These are phyloP conservation scores for Daldinia loculata DNA, from an alignment of 495 filamentous ascomycete genomes.

Conservation along the genomic window DNA sequence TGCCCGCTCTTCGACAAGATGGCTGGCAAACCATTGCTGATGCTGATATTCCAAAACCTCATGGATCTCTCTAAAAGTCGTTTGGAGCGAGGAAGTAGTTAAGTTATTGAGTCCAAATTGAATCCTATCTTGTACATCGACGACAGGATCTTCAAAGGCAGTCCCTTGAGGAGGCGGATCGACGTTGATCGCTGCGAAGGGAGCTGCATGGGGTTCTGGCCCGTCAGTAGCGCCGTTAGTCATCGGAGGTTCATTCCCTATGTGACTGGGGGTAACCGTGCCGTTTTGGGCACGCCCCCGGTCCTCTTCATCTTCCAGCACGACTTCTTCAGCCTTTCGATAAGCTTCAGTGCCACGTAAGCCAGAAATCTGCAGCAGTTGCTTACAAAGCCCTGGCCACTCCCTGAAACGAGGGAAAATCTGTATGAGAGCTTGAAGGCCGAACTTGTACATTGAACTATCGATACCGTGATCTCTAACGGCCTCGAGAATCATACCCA, in stretches of 20 bases:
- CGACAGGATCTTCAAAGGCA: conserved; percentile 80
- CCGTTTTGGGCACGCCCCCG: conserved; percentile 57
- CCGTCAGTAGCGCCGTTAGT: conserved; percentile 70
- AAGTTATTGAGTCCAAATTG: conserved; percentile 97
- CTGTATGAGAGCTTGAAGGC: conserved; percentile 93
- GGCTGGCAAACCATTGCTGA: conserved; percentile 94
- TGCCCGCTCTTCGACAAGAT: conserved; percentile 95
- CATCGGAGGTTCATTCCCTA: conserved; percentile 49
- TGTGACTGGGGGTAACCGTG: conserved; percentile 34
- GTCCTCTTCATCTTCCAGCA: conserved; percentile 69
- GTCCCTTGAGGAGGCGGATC: conserved; percentile 68
- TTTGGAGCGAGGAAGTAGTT: conserved; percentile 83
- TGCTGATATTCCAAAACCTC: conserved; percentile 80
- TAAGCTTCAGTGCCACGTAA: conserved; percentile 86
- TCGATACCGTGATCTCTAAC: conserved; percentile 82
- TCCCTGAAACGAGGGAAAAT: conserved; percentile 82
- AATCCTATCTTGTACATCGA: conserved; percentile 88
- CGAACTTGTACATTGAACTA: conserved; percentile 96
- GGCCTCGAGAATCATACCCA: conserved; percentile 96
- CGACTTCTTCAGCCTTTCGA: conserved; percentile 80
- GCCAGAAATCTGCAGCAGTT: conserved; percentile 79
- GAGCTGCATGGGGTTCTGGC: conserved; percentile 62
- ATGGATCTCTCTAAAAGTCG: conserved; percentile 80
- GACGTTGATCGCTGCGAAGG: conserved; percentile 78
- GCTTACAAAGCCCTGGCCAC: conserved; percentile 89